Evolutionary conservation across 1,284 basidiomycete genomes (phyloP).

Genomic region (Cryptococcus deneoformans): DNA sequence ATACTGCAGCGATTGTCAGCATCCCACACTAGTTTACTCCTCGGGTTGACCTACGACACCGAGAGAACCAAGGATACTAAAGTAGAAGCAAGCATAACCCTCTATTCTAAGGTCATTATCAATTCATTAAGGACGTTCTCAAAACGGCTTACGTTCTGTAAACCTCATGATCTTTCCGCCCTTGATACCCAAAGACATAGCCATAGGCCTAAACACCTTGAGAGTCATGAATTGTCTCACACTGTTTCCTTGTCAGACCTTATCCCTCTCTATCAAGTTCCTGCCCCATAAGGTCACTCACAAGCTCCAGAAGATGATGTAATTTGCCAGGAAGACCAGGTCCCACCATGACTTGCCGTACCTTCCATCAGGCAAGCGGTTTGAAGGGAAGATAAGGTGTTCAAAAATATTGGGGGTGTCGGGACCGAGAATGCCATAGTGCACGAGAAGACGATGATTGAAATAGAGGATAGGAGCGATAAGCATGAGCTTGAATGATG

Average conservation of each 20-base stretch:
- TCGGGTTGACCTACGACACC: slow-evolving; percentile 53
- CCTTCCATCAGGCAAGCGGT: slow-evolving; percentile 58
- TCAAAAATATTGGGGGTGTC: slow-evolving; percentile 69
- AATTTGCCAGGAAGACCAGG: slow-evolving; percentile 76
- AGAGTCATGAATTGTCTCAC: slow-evolving; percentile 75
- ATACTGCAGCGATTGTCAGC: slow-evolving; percentile 52
- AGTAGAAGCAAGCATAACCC: slow-evolving; percentile 81
- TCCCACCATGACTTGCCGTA: slow-evolving; percentile 80
- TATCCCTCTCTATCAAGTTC: neutral
- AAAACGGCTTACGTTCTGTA: slow-evolving; percentile 61
- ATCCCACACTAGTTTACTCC: too few species aligned
- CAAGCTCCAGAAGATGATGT: slow-evolving; percentile 90
- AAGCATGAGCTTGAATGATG: slow-evolving; percentile 62
- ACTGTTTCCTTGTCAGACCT: slow-evolving; percentile 18
- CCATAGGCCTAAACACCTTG: slow-evolving; percentile 68
- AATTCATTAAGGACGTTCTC: neutral
- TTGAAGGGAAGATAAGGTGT: slow-evolving; percentile 71
- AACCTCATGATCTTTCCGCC: slow-evolving; percentile 73
- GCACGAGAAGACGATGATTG: slow-evolving; percentile 62
- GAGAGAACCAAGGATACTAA: slow-evolving; percentile 64
- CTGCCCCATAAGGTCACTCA: slow-evolving; percentile 16
- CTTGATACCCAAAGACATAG: slow-evolving; percentile 63
- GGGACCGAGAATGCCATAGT: slow-evolving; percentile 43
- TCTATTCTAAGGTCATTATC: slow-evolving; percentile 43
- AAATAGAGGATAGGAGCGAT: slow-evolving; percentile 65